Evolutionary conservation across 306 rosid species (phyloP).

Genomic region (Rosa multiflora): DNA sequence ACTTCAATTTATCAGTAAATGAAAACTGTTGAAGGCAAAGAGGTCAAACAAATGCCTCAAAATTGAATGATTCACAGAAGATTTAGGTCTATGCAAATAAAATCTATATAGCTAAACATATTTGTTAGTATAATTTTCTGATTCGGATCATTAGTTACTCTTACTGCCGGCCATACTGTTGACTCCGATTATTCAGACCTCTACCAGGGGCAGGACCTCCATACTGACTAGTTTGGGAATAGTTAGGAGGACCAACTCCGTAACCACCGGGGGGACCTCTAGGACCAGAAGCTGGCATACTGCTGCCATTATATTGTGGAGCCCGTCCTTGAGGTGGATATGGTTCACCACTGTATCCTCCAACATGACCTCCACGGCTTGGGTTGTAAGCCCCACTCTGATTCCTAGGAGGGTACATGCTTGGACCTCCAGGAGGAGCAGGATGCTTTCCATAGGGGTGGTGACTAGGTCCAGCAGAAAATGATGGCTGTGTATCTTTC

Average conservation of each 20-base stretch:
- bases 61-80: not conserved
- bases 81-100: not conserved
- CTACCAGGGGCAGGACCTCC: slow-evolving; percentile 52
- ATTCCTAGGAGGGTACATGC: slow-evolving; percentile 55
- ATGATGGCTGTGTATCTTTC: slow-evolving; percentile 43
- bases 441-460: slow-evolving; percentile 49
- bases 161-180: slow-evolving; percentile 54
- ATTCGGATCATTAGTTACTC: not conserved
- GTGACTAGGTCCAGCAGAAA: slow-evolving; percentile 51
- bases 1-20: not conserved
- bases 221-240: slow-evolving; percentile 51
- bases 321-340: slow-evolving; percentile 72
- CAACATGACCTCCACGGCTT: slow-evolving; percentile 49
- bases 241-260: slow-evolving; percentile 54
- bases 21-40: not conserved
- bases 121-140: not conserved
- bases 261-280: slow-evolving; percentile 54
- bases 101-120: not conserved
- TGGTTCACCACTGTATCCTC: slow-evolving; percentile 48
- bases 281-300: slow-evolving; percentile 59
- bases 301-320: slow-evolving; percentile 54
- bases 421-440: slow-evolving; percentile 52
- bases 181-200: slow-evolving; percentile 52
- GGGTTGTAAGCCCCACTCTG: slow-evolving; percentile 45
- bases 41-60: not conserved